A percentile compares a stretch with the other conserved stretches of the same genome.
These are phyloP conservation scores for Aspergillus coremiiformis DNA, from an alignment of 495 filamentous ascomycete species.

Conservation along the genomic window DNA sequence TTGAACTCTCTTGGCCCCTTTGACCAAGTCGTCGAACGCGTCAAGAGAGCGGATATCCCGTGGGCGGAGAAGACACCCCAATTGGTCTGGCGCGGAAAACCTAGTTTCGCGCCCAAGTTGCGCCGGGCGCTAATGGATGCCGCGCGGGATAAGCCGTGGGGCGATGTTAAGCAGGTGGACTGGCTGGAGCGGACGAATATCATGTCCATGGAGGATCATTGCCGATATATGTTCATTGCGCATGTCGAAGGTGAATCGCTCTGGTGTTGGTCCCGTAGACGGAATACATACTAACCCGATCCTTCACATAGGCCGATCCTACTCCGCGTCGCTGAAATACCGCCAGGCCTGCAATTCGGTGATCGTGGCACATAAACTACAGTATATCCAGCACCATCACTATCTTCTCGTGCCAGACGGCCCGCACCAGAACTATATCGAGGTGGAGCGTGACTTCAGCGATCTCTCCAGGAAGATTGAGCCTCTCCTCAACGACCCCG, in stretches of 20 bases:
- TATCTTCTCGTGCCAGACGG: constrained; percentile 38
- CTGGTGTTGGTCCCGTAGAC: background rate
- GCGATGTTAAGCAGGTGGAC: constrained; percentile 46
- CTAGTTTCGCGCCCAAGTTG: constrained; percentile 38
- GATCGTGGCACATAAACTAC: constrained; percentile 44
- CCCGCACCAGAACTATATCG: constrained; percentile 53
- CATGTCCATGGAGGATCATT: constrained; percentile 48
- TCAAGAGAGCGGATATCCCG: constrained; percentile 26
- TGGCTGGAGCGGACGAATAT: constrained; percentile 38
- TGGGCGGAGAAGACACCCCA: constrained; percentile 47
- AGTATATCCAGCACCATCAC: constrained; percentile 41
- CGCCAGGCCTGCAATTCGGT: constrained; percentile 55
- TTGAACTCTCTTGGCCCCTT: constrained; percentile 53
- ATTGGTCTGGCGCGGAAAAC: constrained; percentile 62
- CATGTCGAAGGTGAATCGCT: constrained; percentile 47
- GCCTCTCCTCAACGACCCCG: constrained; percentile 35
- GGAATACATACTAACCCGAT: background rate
- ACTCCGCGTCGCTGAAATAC: constrained; percentile 52
- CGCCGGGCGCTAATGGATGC: constrained; percentile 43
- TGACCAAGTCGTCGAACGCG: constrained; percentile 46
- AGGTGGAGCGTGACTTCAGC: constrained; percentile 51
- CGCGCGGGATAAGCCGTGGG: constrained; percentile 44
- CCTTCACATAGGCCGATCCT: constrained; percentile 33
- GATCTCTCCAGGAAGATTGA: constrained; percentile 48
- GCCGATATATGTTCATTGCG: constrained; percentile 50